Conservation (phyloP, 257 asterid species). For the Misopates orontium region DNA sequence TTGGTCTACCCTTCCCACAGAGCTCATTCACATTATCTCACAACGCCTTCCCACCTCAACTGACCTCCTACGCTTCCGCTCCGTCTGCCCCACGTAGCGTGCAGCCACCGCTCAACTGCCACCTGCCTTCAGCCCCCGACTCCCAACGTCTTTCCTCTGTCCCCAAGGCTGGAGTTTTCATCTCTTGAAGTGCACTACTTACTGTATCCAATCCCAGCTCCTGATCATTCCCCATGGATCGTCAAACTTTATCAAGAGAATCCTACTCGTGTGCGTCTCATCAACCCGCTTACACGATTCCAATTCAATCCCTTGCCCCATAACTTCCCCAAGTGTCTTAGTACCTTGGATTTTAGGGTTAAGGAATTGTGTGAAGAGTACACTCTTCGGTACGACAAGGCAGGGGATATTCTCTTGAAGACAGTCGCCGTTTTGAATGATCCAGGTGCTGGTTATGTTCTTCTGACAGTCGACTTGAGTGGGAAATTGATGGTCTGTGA, state of each 20-base stretch:
- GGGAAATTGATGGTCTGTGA: constrained; percentile 76
- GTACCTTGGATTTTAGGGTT: constrained; percentile 44
- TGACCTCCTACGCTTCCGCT: no score
- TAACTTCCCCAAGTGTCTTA: constrained; percentile 57
- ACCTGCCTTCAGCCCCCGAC: no score
- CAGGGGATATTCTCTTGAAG: background rate
- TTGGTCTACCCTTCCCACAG: no score
- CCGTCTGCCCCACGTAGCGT: no score
- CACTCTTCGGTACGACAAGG: constrained; percentile 69
- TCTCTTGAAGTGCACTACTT: constrained; percentile 65
- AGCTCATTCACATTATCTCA: no score
- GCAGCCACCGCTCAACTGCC: no score
- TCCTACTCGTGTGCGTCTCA: constrained; percentile 50
- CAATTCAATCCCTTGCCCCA: constrained; percentile 52
- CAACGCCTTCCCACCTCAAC: no score
- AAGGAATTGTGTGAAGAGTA: constrained; percentile 57
- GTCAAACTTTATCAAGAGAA: constrained; percentile 52
- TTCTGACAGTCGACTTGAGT: constrained; percentile 65
- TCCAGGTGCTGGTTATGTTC: constrained; percentile 37
- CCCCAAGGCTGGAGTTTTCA: no score
- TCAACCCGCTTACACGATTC: constrained; percentile 56
- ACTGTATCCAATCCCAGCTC: constrained; percentile 37
- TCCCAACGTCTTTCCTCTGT: no score
- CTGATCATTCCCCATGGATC: constrained; percentile 53
- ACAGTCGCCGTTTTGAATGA: constrained; percentile 25